Evolutionary conservation across 495 filamentous ascomycete species (phyloP), one percentile per base, ranked within the genome.

Genomic region (Amorphotheca resinae): DNA sequence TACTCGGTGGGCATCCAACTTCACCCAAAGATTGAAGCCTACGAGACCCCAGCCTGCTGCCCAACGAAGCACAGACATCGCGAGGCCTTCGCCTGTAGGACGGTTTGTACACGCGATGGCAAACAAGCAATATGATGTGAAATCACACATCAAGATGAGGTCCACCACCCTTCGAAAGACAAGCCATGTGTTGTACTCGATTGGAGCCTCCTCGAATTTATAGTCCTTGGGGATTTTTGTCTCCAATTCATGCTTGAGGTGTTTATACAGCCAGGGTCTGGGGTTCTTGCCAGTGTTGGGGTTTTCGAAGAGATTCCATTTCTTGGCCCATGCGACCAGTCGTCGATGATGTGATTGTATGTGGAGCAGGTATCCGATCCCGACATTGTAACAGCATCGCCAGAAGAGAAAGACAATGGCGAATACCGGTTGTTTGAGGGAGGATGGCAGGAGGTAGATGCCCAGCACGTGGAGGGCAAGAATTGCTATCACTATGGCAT

Each of bases 141-240:
- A 96, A 62, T 98, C 91, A 65, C 88, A 93, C 87, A 98, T 93
- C 53, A 98, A 69, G 51, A 96, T 94, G 55, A 96, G 64, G 55
- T 98, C 91, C 42, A 95, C 91, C 11, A 96, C 72, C 48, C 91
- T 82, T 37, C 91, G 77, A 65, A 96, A 98, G 44, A 95, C 74
- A 14, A 98, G 76, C 91, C 91, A 98, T 37, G 93, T 93, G 64
- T 98, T 98, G 70, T 95, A 98, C 72, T 98, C 91, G 61, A 95
- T 70, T 8, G 91, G 91, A 1, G 88, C 87, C 42, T 82, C 68
- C 51, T 91, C 87, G 56, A 98, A 95, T 42, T 82, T 80, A 68
- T 96, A 98, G 63, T 96, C 87, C 51, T 80, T 67, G 4, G 83
- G 84, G 44, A 98, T 93, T 65, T 96, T 95, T 50, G 82, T 82